Conservation (phyloP, 2,329 filamentous ascomycete species). For the Pseudocercospora eumusae region DNA sequence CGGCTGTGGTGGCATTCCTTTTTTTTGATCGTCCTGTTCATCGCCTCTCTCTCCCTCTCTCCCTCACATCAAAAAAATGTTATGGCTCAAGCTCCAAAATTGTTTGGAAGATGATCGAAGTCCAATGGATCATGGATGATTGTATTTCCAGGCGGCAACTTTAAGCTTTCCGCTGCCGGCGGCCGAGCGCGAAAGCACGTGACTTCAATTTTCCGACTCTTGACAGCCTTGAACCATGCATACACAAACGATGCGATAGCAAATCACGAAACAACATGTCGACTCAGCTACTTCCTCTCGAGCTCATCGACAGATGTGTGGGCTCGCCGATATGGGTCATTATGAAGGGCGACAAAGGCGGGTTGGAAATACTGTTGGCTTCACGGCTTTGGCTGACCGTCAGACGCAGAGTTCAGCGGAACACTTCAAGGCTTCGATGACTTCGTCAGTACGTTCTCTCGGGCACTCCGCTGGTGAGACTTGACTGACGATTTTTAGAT, state of each 20-base stretch:
- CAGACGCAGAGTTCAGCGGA: conserved; percentile 83
- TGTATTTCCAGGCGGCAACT: neutral
- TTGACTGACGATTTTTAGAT: conserved; percentile 56
- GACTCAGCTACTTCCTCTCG: conserved; percentile 49
- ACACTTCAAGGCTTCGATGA: conserved; percentile 96
- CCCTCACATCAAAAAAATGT: neutral
- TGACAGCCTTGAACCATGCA: neutral
- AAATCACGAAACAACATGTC: conserved; percentile 27
- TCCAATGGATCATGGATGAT: no score
- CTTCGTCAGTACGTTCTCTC: conserved; percentile 86
- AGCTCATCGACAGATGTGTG: conserved; percentile 98
- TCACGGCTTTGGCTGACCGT: conserved; percentile 7
- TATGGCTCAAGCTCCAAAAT: neutral
- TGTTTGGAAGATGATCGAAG: neutral
- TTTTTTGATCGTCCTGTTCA: conserved; percentile 17
- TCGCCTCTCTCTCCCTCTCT: conserved; percentile 7
- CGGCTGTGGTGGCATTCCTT: conserved; percentile 21
- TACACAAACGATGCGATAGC: conserved; percentile 10
- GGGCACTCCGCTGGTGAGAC: conserved; percentile 15
- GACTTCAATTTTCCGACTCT: neutral
- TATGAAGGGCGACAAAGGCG: conserved; percentile 99
- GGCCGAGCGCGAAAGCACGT: neutral
- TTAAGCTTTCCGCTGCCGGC: conserved; percentile 1
- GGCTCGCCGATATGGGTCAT: conserved; percentile 97
- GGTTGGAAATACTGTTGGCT: conserved; percentile 14